These are phyloP conservation scores for Ploettnerulaceae sp. DNA, from an alignment of 2,329 filamentous ascomycete species.

Conservation along the genomic window DNA sequence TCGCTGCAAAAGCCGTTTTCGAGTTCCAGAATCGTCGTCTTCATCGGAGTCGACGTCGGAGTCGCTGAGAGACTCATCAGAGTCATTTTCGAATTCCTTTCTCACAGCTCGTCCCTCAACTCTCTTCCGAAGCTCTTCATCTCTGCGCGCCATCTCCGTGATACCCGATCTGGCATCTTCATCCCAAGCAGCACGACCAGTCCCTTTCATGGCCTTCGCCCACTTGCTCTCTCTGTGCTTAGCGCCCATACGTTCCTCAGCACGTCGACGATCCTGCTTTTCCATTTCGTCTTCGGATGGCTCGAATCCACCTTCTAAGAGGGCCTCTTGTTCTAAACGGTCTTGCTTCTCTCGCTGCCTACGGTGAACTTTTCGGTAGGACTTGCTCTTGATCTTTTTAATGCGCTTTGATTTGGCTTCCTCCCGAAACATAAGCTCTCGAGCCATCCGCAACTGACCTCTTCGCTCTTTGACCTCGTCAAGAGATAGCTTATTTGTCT, in stretches of 20 bases:
- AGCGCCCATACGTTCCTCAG: constrained; percentile 65
- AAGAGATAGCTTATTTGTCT: constrained; percentile 66
- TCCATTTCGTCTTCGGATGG: constrained; percentile 61
- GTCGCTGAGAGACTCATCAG: constrained; percentile 51
- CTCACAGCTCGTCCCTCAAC: constrained; percentile 58
- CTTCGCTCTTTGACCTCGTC: constrained; percentile 69
- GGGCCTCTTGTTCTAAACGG: constrained; percentile 51
- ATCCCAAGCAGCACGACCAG: constrained; percentile 62
- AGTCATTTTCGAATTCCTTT: constrained; percentile 38
- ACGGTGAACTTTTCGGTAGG: constrained; percentile 86
- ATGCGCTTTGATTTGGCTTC: constrained; percentile 85
- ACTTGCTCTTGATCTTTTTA: constrained; percentile 98
- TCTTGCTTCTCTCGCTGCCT: constrained; percentile 63
- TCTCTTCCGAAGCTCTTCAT: constrained; percentile 61
- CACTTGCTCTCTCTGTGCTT: constrained; percentile 68
- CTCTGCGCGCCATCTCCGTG: constrained; percentile 59
- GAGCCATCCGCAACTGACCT: constrained; percentile 69
- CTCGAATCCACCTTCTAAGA: constrained; percentile 54
- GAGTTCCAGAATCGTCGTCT: constrained; percentile 46
- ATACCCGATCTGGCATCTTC: constrained; percentile 62
- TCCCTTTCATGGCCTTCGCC: constrained; percentile 64
- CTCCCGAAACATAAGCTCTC: constrained; percentile 84
- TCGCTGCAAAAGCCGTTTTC: constrained; percentile 45
- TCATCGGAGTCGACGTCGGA: constrained; percentile 52
- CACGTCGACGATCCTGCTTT: constrained; percentile 56